Percentiles rank a stretch among this genome's conserved stretches.
Evolutionary conservation across 1,284 basidiomycete genomes (phyloP).

Genomic region (Melampsora larici-populina): DNA sequence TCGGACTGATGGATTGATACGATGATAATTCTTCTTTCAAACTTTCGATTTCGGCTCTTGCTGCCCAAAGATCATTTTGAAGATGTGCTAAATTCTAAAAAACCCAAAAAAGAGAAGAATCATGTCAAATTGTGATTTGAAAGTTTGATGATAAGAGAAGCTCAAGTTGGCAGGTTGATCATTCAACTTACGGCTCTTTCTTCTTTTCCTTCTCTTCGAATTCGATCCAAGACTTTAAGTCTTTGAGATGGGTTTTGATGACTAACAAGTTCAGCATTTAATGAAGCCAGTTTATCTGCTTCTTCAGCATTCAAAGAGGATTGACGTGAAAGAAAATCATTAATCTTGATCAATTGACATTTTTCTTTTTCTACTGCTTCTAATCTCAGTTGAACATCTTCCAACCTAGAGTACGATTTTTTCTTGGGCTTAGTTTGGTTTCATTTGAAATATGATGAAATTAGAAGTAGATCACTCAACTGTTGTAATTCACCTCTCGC

Average conservation of each 20-base stretch:
- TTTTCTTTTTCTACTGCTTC: conserved; percentile 27
- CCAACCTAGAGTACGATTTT: not conserved
- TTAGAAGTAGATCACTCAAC: conserved; percentile 6
- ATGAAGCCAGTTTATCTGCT: conserved; percentile 24
- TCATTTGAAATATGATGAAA: not conserved
- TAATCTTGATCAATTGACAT: conserved; percentile 18
- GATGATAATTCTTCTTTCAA: conserved; percentile 31
- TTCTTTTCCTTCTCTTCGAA: conserved; percentile 31
- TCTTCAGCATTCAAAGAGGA: conserved; percentile 28
- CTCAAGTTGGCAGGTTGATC: not conserved
- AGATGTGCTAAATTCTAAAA: conserved; percentile 30
- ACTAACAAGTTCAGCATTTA: conserved; percentile 32
- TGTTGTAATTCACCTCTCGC: conserved; percentile 18
- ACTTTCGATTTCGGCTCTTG: conserved; percentile 13
- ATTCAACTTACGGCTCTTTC: conserved; percentile 16
- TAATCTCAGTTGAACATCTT: conserved; percentile 11
- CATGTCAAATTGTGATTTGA: too few relatives aligned
- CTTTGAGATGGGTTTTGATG: conserved; percentile 38
- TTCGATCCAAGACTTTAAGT: conserved; percentile 29
- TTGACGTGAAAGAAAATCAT: conserved; percentile 29
- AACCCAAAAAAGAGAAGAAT: not conserved
- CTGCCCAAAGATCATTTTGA: conserved; percentile 28
- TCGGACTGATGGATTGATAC: conserved; percentile 25
- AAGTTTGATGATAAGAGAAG: not conserved
- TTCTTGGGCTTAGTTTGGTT: too few relatives aligned